Percentiles rank a stretch among this genome's conserved stretches.
Conservation (phyloP, 306 rosid species). For the Dalbergia oliveri region DNA sequence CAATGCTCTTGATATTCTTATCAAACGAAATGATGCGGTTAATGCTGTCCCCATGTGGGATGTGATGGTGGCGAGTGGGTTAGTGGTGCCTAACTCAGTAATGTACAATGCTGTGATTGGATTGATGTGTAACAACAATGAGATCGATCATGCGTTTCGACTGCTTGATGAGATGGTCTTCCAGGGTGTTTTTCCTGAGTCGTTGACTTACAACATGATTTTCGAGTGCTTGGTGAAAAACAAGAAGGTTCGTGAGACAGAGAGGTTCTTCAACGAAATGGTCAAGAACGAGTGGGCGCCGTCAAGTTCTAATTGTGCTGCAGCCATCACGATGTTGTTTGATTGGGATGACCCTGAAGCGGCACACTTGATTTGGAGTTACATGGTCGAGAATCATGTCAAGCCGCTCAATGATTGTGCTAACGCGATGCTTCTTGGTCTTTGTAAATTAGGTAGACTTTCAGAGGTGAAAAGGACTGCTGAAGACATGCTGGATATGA, state of each 20-base stretch:
- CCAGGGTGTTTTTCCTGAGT: slow-evolving; percentile 71
- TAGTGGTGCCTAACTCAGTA: slow-evolving; percentile 58
- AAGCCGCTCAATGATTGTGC: slow-evolving; percentile 67
- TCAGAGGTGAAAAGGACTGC: slow-evolving; percentile 60
- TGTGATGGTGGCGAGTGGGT: slow-evolving; percentile 55
- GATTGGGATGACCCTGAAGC: slow-evolving; percentile 74
- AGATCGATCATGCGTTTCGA: slow-evolving; percentile 53
- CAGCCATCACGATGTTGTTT: slow-evolving; percentile 68
- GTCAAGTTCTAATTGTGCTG: slow-evolving; percentile 55
- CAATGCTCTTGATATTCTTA: slow-evolving; percentile 62
- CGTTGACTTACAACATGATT: slow-evolving; percentile 70
- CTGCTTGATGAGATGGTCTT: slow-evolving; percentile 72
- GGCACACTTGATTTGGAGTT: slow-evolving; percentile 70
- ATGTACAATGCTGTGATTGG: slow-evolving; percentile 79
- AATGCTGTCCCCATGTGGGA: slow-evolving; percentile 71
- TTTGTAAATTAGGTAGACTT: slow-evolving; percentile 61
- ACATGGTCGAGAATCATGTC: slow-evolving; percentile 60
- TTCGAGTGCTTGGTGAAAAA: slow-evolving; percentile 73
- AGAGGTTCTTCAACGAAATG: slow-evolving; percentile 73
- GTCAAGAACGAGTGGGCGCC: slow-evolving; percentile 74
- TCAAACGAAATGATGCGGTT: slow-evolving; percentile 51
- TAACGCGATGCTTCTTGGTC: slow-evolving; percentile 72
- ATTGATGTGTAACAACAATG: slow-evolving; percentile 59
- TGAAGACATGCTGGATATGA: slow-evolving; percentile 64
- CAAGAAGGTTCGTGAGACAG: slow-evolving; percentile 53